phyloP scores from a whole-genome alignment of 1,284 basidiomycete genomes.

The Ustilago lituana region DNA sequence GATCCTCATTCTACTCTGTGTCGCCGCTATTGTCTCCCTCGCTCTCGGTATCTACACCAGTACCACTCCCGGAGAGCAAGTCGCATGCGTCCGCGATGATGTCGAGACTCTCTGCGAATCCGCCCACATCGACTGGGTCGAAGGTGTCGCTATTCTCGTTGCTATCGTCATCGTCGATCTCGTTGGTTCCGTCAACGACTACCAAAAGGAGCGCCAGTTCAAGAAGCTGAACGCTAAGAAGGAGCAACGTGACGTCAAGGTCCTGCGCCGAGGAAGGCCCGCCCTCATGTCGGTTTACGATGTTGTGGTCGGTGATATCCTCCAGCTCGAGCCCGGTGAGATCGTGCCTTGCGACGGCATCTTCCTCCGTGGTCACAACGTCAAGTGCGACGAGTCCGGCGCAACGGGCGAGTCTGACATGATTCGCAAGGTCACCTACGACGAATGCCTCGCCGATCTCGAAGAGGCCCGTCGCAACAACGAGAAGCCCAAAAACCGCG shows the following conservation, averaged over 20 bases:
- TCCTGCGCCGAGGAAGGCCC: conserved; percentile 86
- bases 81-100: conserved; percentile 68
- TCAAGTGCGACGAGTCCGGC: conserved; percentile 94
- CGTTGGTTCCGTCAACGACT: conserved; percentile 89
- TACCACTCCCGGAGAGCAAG: conserved; percentile 74
- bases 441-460: conserved; percentile 75
- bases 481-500: conserved; percentile 74
- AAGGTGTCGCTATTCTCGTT: conserved; percentile 94
- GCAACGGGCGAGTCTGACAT: conserved; percentile 96
- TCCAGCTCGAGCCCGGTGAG: conserved; percentile 91
- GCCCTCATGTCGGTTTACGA: conserved; percentile 81
- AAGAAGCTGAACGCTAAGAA: conserved; percentile 91
- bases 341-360: conserved; percentile 94
- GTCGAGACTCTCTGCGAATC: conserved; percentile 44
- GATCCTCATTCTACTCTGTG: conserved; percentile 85
- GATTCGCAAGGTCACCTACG: conserved; percentile 85
- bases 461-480: conserved; percentile 61
- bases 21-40: conserved; percentile 91
- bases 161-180: conserved; percentile 74
- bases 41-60: conserved; percentile 94
- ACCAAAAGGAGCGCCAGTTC: conserved; percentile 98
- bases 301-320: conserved; percentile 91
- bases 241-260: conserved; percentile 91
- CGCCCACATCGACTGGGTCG: conserved; percentile 85
- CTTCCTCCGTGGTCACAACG: conserved; percentile 89